Evolutionary conservation across 768 basidiomycete species (phyloP).

Genomic region (Antrodiella citrinella): DNA sequence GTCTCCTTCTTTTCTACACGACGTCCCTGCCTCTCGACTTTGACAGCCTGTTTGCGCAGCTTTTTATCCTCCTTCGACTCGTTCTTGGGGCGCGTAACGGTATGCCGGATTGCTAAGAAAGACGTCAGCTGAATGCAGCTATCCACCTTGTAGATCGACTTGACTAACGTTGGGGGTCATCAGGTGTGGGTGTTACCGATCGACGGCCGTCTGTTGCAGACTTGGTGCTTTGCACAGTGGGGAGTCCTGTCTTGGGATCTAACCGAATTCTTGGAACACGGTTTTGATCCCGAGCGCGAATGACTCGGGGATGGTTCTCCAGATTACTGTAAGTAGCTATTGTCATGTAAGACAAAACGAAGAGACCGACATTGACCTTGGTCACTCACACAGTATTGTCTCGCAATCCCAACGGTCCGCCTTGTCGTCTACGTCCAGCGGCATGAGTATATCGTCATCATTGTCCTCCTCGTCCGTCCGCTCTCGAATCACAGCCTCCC

Average conservation of each 20-base stretch:
- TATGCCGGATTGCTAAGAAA: slow-evolving; percentile 35
- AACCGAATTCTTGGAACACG: slow-evolving; percentile 57
- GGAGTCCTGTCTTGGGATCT: slow-evolving; percentile 74
- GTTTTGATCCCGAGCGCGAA: slow-evolving; percentile 53
- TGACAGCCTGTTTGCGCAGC: slow-evolving; percentile 61
- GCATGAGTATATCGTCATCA: slow-evolving; percentile 35
- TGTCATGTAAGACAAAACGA: slow-evolving; percentile 4
- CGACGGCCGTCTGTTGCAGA: background rate
- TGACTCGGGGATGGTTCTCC: slow-evolving; percentile 92
- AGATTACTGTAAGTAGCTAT: slow-evolving; percentile 94
- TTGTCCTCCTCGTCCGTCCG: slow-evolving; percentile 41
- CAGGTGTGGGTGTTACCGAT: slow-evolving; percentile 4
- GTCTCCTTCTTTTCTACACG: slow-evolving; percentile 59
- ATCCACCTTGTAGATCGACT: too few species aligned
- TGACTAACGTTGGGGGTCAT: slow-evolving; percentile 15
- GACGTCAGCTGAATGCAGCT: too few species aligned
- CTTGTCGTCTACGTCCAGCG: slow-evolving; percentile 39
- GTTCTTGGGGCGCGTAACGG: slow-evolving; percentile 60
- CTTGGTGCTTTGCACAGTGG: slow-evolving; percentile 34
- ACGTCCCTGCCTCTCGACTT: slow-evolving; percentile 55
- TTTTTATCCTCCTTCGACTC: slow-evolving; percentile 75
- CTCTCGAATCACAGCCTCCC: slow-evolving; percentile 51
- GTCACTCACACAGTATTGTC: slow-evolving; percentile 77
- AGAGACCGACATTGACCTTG: background rate
- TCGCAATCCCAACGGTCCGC: slow-evolving; percentile 93